phyloP scores from a whole-genome alignment of 2,329 filamentous ascomycete genomes.

The Paecilomyces sp. region DNA sequence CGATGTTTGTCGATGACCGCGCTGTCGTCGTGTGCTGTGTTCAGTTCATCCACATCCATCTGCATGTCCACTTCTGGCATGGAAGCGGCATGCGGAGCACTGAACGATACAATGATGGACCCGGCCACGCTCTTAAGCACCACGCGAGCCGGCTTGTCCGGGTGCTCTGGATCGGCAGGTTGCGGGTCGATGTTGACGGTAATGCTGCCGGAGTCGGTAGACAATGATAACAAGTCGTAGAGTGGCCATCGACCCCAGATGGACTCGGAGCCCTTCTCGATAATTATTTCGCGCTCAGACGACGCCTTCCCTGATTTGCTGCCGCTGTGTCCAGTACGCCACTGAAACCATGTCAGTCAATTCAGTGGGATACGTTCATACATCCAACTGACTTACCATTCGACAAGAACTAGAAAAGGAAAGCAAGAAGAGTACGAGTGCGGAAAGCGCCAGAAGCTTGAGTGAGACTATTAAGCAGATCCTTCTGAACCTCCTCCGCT shows the following conservation, averaged over 20 bases:
- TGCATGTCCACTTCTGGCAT: slow-evolving; percentile 1
- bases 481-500: neutral
- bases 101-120: slow-evolving; percentile 18
- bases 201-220: slow-evolving; percentile 23
- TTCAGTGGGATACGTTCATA: too few species aligned
- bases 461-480: neutral
- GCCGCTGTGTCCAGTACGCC: neutral
- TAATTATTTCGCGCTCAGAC: slow-evolving; percentile 10
- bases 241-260: slow-evolving; percentile 24
- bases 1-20: neutral
- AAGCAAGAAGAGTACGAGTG: neutral
- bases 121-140: slow-evolving; percentile 18
- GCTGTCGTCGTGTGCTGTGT: neutral
- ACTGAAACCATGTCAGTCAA: neutral
- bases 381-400: neutral
- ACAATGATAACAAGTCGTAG: slow-evolving; percentile 23
- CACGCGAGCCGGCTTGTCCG: slow-evolving; percentile 19
- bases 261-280: slow-evolving; percentile 10
- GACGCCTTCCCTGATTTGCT: neutral
- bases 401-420: neutral
- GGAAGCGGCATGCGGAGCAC: neutral
- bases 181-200: slow-evolving; percentile 22
- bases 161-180: slow-evolving; percentile 17
- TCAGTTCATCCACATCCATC: slow-evolving; percentile 1
- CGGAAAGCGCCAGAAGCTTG: neutral